Base-by-base conservation (phyloP, 768 basidiomycete genomes). In the Pleurotus giganteus region DNA sequence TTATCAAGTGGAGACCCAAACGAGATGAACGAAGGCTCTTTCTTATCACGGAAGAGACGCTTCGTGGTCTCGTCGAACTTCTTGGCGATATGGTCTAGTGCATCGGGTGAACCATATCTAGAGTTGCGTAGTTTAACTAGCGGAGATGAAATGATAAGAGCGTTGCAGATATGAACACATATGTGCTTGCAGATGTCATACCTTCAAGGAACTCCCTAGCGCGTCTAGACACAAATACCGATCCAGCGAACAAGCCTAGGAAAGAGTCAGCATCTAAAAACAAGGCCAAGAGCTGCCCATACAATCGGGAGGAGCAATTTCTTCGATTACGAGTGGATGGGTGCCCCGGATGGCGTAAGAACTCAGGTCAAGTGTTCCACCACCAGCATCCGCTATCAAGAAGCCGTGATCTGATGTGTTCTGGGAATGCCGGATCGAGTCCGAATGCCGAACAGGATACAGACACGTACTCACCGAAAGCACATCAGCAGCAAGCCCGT, bases 1-100 rank as follows among this genome's bases (percentile, higher is more conserved):
- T 86, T 90, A 65, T 91, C 89, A 3, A 90, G 74, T 0, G 89
- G 89, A 1, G 86, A 87, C 21, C 89, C 89, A 63, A 91, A 91
- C 0, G 77, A 81, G 28, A 91, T 80, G 61, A 86, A 91, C 65
- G 90, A 88, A 15, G 81, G 60, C 11, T 87, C 85, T 42, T 78
- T 80, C 61, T 76, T 76, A 57, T 88, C 85, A 2, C 88, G 80
- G 67, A 91, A 91, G 0, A 90, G 69, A 26, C 88, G 81, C 64
- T 91, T 91, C 3, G 89, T 91, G 0, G 88, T 89, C 67, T 91
- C 89, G 54, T 91, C 88, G 65, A 91, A 91, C 13, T 83, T 79
- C 59, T 84, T 83, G 4, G 89, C 86, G 62, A 91, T 89, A 61
- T 91, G 89, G 50, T 91, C 89, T 6, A 91, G 72, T 3, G 86